Base-by-base conservation (phyloP, 2,329 filamentous ascomycete species). In the Dactylella cylindrospora region DNA sequence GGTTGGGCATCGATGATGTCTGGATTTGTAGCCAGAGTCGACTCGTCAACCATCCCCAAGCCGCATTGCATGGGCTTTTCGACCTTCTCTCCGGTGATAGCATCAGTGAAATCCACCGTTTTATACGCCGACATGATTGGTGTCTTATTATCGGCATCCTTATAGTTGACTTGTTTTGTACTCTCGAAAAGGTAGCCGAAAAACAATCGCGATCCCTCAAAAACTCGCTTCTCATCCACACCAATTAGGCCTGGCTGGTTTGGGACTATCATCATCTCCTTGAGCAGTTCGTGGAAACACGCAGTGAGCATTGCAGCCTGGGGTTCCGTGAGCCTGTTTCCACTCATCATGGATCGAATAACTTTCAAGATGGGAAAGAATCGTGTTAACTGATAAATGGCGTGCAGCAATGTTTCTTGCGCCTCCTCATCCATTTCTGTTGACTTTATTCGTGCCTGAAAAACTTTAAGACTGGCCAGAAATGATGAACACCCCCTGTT, bases 121-220 rank as follows among this genome's bases (percentile, higher is more conserved):
- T 67, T 54, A 39, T 71, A 67, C 0, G 68, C 64, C n/a, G 52
- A 26, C 12, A 70, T 64, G 43, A 71, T 71, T 5, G 68, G 66
- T 22, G 39, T 41, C 1, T 19, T 10, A 7, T 25, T 25, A n/a
- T n/a, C n/a, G 8, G 66, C 43, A 3, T 66, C 43, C n/a, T 62
- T 60, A 40, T 49, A n/a, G 17, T 65, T 35, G 8, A 69, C 29
- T 17, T 69, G 61, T 29, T 68, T 69, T 19, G 68, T 70, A 54
- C 71, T 72, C 50, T 73, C 71, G 2, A 73, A 59, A 15, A 73
- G 64, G 29, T 73, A 69, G n/a, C 71, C 72, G 46, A 73, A 70
- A 15, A 74, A 65, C 3, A 73, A 65, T 5, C 72, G 68, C 26
- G 70, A 64, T 5, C 70, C 71, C 62, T 74, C 72, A 17, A 73